Percentiles rank a stretch among this genome's conserved stretches.
phyloP scores from a whole-genome alignment of 2,329 filamentous ascomycete species.

The Pseudogymnoascus sp. region DNA sequence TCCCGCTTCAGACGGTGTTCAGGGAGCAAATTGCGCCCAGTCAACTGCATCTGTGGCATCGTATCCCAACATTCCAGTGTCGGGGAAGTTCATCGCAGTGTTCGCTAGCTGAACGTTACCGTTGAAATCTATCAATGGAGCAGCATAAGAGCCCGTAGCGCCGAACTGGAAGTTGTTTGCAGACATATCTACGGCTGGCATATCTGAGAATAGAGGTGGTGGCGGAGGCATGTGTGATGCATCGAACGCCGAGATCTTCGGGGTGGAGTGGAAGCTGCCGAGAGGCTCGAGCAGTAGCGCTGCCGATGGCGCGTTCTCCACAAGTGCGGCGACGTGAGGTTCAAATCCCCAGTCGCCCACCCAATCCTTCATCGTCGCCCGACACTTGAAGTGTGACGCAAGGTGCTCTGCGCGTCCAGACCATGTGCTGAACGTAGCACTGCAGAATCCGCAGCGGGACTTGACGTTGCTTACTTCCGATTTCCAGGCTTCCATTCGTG shows the following conservation, averaged over 20 bases:
- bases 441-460: constrained; percentile 37
- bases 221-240: constrained; percentile 1
- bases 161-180: background rate
- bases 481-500: constrained; percentile 51
- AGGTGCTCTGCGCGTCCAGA: constrained; percentile 35
- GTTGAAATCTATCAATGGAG: constrained; percentile 1
- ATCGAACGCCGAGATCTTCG: background rate
- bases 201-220: background rate
- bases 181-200: background rate
- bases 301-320: constrained; percentile 14
- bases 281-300: background rate
- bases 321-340: constrained; percentile 25
- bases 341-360: constrained; percentile 35
- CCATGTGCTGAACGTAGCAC: constrained; percentile 33
- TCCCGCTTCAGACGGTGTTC: background rate
- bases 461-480: constrained; percentile 45
- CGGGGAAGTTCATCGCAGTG: background rate
- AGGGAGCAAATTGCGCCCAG: background rate
- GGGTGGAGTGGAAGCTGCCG: background rate
- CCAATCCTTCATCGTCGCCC: constrained; percentile 32
- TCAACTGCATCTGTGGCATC: background rate
- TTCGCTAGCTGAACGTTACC: background rate
- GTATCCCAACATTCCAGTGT: background rate
- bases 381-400: constrained; percentile 33
- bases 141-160: background rate